Evolutionary conservation across 1,139 yeast genomes (phyloP).

Genomic region (Geotrichum klebahnii): DNA sequence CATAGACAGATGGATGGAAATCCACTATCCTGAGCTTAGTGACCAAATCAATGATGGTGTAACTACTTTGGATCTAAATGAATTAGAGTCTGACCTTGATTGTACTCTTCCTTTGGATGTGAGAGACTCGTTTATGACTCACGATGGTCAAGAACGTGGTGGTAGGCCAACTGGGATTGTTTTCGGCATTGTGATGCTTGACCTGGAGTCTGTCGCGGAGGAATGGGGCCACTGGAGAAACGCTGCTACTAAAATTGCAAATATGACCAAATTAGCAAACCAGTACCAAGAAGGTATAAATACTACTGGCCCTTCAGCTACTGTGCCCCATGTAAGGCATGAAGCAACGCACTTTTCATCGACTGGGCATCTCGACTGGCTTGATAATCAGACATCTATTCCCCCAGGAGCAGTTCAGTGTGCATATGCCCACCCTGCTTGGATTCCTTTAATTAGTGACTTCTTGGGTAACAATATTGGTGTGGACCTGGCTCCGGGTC

Average conservation of each 20-base stretch:
- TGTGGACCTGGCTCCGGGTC: slow-evolving; percentile 81
- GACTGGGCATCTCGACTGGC: slow-evolving; percentile 30
- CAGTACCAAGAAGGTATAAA: slow-evolving; percentile 23
- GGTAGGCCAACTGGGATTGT: slow-evolving; percentile 72
- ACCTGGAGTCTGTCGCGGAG: slow-evolving; percentile 64
- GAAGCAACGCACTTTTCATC: slow-evolving; percentile 17
- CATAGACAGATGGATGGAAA: slow-evolving; percentile 68
- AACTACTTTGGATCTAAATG: slow-evolving; percentile 70
- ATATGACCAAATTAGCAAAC: slow-evolving; percentile 26
- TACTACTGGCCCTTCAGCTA: no score
- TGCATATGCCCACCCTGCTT: slow-evolving; percentile 76
- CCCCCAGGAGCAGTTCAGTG: slow-evolving; percentile 71
- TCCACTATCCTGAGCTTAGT: slow-evolving; percentile 72
- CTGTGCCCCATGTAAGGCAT: no score
- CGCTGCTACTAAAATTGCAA: slow-evolving; percentile 46
- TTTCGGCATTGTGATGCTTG: slow-evolving; percentile 67
- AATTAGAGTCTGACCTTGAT: slow-evolving; percentile 67
- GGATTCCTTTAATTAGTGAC: slow-evolving; percentile 90
- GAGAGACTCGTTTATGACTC: slow-evolving; percentile 67
- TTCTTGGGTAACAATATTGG: slow-evolving; percentile 87
- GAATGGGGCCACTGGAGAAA: slow-evolving; percentile 72
- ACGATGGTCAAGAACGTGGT: slow-evolving; percentile 78
- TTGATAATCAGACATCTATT: slow-evolving; percentile 55
- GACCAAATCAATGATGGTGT: slow-evolving; percentile 70
- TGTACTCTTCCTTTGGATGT: slow-evolving; percentile 67